These are phyloP conservation scores for Trapa bicornis DNA, from an alignment of 345 rosid species.

Conservation along the genomic window DNA sequence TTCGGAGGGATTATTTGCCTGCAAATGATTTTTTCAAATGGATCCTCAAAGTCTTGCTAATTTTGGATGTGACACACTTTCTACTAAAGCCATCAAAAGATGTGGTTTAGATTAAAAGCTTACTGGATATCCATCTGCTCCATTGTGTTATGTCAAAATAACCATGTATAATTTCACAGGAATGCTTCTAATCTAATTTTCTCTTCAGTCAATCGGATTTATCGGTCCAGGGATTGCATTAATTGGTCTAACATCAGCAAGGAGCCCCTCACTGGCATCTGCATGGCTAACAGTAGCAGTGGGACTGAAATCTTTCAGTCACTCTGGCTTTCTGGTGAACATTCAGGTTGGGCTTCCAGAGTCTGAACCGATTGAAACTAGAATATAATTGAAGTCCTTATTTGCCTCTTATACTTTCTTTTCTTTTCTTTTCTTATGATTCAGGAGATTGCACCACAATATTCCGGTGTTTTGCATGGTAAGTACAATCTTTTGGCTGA, in stretches of 20 bases:
- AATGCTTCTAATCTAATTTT: not conserved
- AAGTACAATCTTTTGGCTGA: constrained; percentile 3
- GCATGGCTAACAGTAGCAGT: constrained; percentile 91
- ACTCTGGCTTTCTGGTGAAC: constrained; percentile 88
- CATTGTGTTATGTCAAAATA: too few species aligned
- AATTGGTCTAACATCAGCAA: constrained; percentile 69
- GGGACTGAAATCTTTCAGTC: constrained; percentile 90
- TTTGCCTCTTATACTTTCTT: constrained; percentile 15
- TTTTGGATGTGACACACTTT: too few species aligned
- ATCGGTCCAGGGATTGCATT: constrained; percentile 73
- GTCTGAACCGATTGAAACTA: not conserved
- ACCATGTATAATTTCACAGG: too few species aligned
- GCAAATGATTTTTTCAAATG: too few species aligned
- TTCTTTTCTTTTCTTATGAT: constrained; percentile 9
- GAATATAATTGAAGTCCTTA: not conserved
- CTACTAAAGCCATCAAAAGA: too few species aligned
- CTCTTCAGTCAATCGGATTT: constrained; percentile 76
- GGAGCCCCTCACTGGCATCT: constrained; percentile 56
- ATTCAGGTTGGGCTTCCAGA: constrained; percentile 54
- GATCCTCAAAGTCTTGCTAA: too few species aligned
- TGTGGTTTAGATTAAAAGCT: too few species aligned
- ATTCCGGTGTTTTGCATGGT: constrained; percentile 92
- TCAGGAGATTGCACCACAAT: constrained; percentile 87
- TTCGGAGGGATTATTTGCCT: too few species aligned
- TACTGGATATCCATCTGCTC: too few species aligned